A percentile compares a stretch with the other conserved stretches of the same genome.
Conservation (phyloP, 2,329 filamentous ascomycete species). For the Fusarium buxicola region DNA sequence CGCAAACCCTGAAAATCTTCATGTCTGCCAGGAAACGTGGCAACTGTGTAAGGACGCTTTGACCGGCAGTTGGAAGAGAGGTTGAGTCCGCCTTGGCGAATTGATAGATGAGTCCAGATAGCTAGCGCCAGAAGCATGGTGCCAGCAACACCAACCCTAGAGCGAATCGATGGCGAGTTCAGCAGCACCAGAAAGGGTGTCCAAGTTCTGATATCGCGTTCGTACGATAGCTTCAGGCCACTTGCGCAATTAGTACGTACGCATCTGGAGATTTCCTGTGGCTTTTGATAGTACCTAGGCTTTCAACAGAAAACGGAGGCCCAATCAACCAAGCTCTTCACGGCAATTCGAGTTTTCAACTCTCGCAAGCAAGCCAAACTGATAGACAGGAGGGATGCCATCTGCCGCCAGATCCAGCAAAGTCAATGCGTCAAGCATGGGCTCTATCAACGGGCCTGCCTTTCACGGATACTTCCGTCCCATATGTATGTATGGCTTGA, state of each 20-base stretch:
- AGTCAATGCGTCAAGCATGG: conserved; percentile 27
- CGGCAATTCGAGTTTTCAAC: conserved; percentile 15
- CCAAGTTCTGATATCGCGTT: conserved; percentile 5
- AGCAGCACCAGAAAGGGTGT: neutral
- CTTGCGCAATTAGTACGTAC: conserved; percentile 1
- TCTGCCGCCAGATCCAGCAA: conserved; percentile 16
- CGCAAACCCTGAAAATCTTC: conserved; percentile 2
- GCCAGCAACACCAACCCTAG: conserved; percentile 11
- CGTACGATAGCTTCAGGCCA: neutral
- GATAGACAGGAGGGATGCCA: conserved; percentile 11
- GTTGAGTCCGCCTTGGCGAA: neutral
- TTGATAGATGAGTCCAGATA: neutral
- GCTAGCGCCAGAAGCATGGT: conserved; percentile 20
- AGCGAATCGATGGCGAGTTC: conserved; percentile 2
- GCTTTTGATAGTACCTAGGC: conserved; percentile 7
- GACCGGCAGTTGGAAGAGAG: conserved; percentile 3
- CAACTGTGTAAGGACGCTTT: conserved; percentile 7
- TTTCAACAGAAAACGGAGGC: neutral
- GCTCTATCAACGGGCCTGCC: conserved; percentile 10
- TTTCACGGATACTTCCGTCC: neutral
- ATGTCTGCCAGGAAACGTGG: conserved; percentile 8
- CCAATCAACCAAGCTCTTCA: conserved; percentile 12
- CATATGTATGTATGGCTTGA: neutral
- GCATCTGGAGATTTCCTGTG: neutral
- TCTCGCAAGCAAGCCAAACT: conserved; percentile 9